phyloP scores from a whole-genome alignment of 2,329 filamentous ascomycete species.

The Trichoderma gracile region DNA sequence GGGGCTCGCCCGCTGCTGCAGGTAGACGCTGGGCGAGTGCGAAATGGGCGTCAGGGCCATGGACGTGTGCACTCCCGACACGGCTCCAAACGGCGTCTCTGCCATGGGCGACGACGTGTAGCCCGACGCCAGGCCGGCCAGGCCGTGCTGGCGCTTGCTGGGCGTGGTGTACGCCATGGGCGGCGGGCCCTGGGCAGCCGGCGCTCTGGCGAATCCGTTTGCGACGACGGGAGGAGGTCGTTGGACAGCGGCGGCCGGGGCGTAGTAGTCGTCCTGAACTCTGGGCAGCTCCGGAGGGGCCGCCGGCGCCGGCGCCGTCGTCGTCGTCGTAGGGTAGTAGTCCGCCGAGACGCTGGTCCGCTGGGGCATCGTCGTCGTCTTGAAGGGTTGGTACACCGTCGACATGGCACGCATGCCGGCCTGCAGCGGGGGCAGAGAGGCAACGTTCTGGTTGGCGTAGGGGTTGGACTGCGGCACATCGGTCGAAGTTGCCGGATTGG shows the following conservation, averaged over 20 bases:
- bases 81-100: conserved; percentile 56
- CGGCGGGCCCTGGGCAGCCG: conserved; percentile 32
- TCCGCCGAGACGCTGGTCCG: too few relatives aligned
- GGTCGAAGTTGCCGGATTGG: too few relatives aligned
- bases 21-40: conserved; percentile 82
- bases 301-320: too few relatives aligned
- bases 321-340: too few relatives aligned
- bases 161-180: conserved; percentile 51
- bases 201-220: conserved; percentile 32
- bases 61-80: conserved; percentile 59
- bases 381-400: conserved; percentile 64
- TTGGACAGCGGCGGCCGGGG: conserved; percentile 31
- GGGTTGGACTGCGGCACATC: conserved; percentile 26
- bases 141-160: conserved; percentile 44
- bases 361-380: background rate
- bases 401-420: conserved; percentile 71
- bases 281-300: background rate
- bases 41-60: conserved; percentile 62
- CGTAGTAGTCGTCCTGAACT: conserved; percentile 23
- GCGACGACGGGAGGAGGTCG: conserved; percentile 32
- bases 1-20: conserved; percentile 85
- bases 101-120: conserved; percentile 66
- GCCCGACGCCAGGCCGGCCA: conserved; percentile 40
- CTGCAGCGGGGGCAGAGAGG: conserved; percentile 64
- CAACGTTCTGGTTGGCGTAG: conserved; percentile 34